Conservation (phyloP, 2,329 filamentous ascomycete species). For the Scleromitrula shiraiana region DNA sequence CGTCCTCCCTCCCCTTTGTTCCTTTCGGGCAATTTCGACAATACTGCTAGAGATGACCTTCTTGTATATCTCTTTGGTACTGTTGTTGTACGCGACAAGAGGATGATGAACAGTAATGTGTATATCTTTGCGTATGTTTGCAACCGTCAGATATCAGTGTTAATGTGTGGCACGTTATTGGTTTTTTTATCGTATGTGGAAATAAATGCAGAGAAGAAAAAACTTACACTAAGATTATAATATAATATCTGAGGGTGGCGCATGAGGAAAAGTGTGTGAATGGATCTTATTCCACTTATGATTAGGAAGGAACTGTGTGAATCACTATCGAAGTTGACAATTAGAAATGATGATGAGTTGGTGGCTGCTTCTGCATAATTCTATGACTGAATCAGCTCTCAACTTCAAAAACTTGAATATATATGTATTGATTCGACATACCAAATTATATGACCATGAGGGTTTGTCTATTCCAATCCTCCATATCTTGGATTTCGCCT, state of each 20-base stretch:
- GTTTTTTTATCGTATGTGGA: not conserved
- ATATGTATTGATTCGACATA: too few relatives aligned
- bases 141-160: not conserved
- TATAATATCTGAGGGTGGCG: not conserved
- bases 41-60: not conserved
- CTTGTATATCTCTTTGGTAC: not conserved
- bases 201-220: not conserved
- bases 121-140: constrained; percentile 1
- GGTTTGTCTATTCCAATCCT: too few relatives aligned
- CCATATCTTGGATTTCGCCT: too few relatives aligned
- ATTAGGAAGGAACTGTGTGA: not conserved
- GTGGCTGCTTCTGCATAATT: too few relatives aligned
- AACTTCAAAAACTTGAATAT: too few relatives aligned
- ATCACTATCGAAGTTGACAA: too few relatives aligned
- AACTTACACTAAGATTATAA: not conserved
- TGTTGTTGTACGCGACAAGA: not conserved
- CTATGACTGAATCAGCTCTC: too few relatives aligned
- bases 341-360: too few relatives aligned
- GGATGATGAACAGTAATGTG: not conserved
- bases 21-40: constrained; percentile 1
- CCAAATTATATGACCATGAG: too few relatives aligned
- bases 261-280: too few relatives aligned
- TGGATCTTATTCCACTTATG: too few relatives aligned
- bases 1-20: not conserved
- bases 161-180: constrained; percentile 1